Evolutionary conservation across 305 asterid species (phyloP).

Genomic region (Solanum hybrid): DNA sequence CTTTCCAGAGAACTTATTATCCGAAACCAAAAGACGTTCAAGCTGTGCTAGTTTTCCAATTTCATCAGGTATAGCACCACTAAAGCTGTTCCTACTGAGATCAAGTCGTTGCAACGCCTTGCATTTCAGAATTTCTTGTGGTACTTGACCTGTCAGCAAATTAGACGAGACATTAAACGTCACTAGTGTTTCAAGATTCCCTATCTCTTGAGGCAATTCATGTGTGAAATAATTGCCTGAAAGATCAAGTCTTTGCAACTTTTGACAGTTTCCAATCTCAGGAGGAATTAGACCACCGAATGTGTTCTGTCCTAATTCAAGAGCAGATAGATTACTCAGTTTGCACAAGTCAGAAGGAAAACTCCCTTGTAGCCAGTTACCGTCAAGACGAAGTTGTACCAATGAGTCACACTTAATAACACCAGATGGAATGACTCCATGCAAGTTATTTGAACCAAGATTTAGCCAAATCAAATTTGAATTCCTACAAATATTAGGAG

Average conservation of each 20-base stretch:
- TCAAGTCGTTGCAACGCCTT: slow-evolving; percentile 1
- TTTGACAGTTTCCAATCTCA: slow-evolving; percentile 48
- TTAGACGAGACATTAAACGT: slow-evolving; percentile 16
- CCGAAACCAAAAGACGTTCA: not conserved
- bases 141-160: not conserved
- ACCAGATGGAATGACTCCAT: slow-evolving; percentile 57
- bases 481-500: not conserved
- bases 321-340: slow-evolving; percentile 34
- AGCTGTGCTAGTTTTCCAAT: not conserved
- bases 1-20: slow-evolving; percentile 4
- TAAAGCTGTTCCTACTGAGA: not conserved
- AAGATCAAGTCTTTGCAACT: slow-evolving; percentile 71
- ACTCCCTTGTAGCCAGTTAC: slow-evolving; percentile 1
- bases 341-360: slow-evolving; percentile 5
- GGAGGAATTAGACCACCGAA: slow-evolving; percentile 55
- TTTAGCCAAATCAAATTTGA: not conserved
- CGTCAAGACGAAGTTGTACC: slow-evolving; percentile 56
- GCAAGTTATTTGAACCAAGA: slow-evolving; percentile 23
- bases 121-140: not conserved
- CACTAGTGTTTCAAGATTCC: slow-evolving; percentile 51
- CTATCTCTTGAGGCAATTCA: slow-evolving; percentile 60
- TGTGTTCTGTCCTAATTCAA: slow-evolving; percentile 66
- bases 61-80: not conserved
- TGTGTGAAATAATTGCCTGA: slow-evolving; percentile 51
- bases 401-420: slow-evolving; percentile 49